phyloP scores from a whole-genome alignment of 192 early-diverging fungal genomes.

The Coemansia sp. region DNA sequence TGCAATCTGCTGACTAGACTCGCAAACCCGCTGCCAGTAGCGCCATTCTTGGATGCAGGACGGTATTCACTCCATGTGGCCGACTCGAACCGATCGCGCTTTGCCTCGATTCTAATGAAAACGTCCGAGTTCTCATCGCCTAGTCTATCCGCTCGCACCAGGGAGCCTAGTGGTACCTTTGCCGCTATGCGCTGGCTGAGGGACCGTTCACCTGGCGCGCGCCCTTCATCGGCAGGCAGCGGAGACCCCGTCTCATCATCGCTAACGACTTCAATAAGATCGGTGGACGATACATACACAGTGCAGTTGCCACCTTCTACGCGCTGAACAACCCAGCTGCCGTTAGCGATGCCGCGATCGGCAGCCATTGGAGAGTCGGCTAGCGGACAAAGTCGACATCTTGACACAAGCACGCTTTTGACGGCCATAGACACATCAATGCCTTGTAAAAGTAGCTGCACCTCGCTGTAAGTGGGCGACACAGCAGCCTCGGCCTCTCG shows the following conservation, averaged over 20 bases:
- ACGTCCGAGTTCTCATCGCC: neutral
- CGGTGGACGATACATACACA: slow-evolving; percentile 6
- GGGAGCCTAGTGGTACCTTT: neutral
- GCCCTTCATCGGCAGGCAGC: too few relatives aligned
- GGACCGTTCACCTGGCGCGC: too few relatives aligned
- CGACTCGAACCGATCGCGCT: slow-evolving; percentile 28
- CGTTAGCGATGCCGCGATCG: neutral
- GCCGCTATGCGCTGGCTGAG: neutral
- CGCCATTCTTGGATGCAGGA: neutral
- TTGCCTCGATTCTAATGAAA: slow-evolving; percentile 17
- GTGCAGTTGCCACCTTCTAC: neutral
- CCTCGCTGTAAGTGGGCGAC: neutral
- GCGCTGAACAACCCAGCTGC: slow-evolving; percentile 16
- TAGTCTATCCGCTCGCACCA: slow-evolving; percentile 10
- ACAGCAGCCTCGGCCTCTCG: neutral
- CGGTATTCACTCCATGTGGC: slow-evolving; percentile 25
- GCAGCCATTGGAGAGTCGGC: neutral
- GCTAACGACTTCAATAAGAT: slow-evolving; percentile 14
- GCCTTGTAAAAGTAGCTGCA: slow-evolving; percentile 14
- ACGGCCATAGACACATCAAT: slow-evolving; percentile 1
- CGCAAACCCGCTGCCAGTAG: neutral
- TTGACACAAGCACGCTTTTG: neutral
- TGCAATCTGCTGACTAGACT: neutral
- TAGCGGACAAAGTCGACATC: slow-evolving; percentile 6
- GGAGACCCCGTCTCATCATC: neutral